Percentiles rank a stretch among this genome's conserved stretches.
phyloP scores from a whole-genome alignment of 2,329 filamentous ascomycete species.

The Anisogramma anomala region DNA sequence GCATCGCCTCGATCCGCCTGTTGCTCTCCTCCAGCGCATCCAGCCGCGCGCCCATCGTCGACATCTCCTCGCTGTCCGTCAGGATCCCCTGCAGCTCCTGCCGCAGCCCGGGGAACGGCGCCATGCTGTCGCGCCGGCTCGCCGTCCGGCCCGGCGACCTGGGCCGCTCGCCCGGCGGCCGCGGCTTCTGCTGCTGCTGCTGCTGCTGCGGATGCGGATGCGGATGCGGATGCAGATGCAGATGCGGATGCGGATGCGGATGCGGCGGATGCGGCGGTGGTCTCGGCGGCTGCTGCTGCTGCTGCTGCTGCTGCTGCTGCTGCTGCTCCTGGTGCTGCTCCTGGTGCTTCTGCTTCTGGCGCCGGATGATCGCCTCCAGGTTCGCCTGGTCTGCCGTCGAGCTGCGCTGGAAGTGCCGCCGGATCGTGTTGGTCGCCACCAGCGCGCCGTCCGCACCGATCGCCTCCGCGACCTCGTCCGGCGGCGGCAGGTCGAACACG shows the following conservation, averaged over 20 bases:
- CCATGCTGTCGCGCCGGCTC: slow-evolving; percentile 41
- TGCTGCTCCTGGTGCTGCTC: neutral
- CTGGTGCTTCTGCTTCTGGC: slow-evolving; percentile 11
- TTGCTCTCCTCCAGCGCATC: slow-evolving; percentile 39
- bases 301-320: neutral
- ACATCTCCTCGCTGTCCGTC: slow-evolving; percentile 33
- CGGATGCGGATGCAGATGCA: too few relatives aligned
- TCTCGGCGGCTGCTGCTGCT: neutral
- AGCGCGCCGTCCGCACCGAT: slow-evolving; percentile 49
- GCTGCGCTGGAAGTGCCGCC: slow-evolving; percentile 41
- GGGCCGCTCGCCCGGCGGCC: slow-evolving; percentile 5
- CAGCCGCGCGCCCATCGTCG: slow-evolving; percentile 33
- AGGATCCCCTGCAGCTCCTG: slow-evolving; percentile 40
- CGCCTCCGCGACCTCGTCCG: slow-evolving; percentile 45
- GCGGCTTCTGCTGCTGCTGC: neutral
- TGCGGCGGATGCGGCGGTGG: too few relatives aligned
- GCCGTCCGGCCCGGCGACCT: slow-evolving; percentile 15
- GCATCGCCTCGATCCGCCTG: slow-evolving; percentile 36
- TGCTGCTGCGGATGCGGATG: too few relatives aligned
- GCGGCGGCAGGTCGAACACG: slow-evolving; percentile 61
- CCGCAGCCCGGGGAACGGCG: slow-evolving; percentile 37
- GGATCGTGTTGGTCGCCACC: slow-evolving; percentile 46
- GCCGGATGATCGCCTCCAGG: slow-evolving; percentile 7
- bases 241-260: too few relatives aligned
- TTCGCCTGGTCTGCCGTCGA: slow-evolving; percentile 26